Evolutionary conservation across 495 filamentous ascomycete species (phyloP), one percentile per base, ranked within the genome.

Genomic region (Penicilliopsis zonata): DNA sequence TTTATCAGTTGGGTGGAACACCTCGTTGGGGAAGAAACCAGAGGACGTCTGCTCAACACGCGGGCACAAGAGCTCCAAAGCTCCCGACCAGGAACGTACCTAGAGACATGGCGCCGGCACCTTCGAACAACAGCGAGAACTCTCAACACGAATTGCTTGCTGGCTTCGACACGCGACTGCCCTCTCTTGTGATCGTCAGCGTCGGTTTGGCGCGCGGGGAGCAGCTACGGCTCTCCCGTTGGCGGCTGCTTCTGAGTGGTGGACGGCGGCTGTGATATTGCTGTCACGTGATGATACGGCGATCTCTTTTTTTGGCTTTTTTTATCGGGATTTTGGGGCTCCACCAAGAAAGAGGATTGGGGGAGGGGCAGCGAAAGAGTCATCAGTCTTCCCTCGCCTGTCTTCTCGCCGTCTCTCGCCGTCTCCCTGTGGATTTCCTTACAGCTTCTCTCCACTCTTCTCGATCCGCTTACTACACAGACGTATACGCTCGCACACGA

Each of bases 71-170:
- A 30, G n/a, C 18, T 21, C 14, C 3, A 20, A 15, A 30, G 16
- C 3, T 30, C n/a, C n/a, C n/a, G n/a, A n/a, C n/a, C n/a, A 28
- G 18, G 8, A 18, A 53, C 52, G 21, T 31, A 63, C 59, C 59
- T 35, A 63, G 36, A 40, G 57, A 50, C 59, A 63, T 63, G 37
- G 36, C 53, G 31, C 30, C 28, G 37, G 18, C 39, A 14, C 30
- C 27, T 21, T 18, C 16, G 15, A 17, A 29, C 12, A 29, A 25
- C 21, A 30, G 30, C 9, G 22, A 29, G n/a, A 32, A 23, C 21
- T 23, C 21, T 23, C n/a, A 23, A 6, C 21, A 23, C 6, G 18
- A 36, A 28, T 43, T 52, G 47, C 50, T 52, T 46, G 43, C 50
- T 50, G 50, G 34, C n/a, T 8, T 25, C 22, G 22, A 25, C n/a